These are phyloP conservation scores for Cordyceps javanica DNA, from an alignment of 2,329 filamentous ascomycete species.

Conservation along the genomic window DNA sequence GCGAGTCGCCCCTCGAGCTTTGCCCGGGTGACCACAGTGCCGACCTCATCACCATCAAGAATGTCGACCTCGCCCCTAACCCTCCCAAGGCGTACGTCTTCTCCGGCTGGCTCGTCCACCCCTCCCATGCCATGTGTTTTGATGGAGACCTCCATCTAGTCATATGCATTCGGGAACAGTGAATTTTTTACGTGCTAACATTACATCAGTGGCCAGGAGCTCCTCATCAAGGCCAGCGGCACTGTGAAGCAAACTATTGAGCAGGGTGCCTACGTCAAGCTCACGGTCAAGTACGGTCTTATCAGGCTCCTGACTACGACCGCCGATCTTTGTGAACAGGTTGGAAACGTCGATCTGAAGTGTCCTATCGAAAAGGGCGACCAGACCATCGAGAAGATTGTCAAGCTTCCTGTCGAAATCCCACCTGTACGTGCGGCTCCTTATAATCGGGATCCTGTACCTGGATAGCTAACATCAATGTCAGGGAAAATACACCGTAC, in stretches of 20 bases:
- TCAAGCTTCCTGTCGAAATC: constrained; percentile 79
- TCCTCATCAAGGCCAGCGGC: constrained; percentile 74
- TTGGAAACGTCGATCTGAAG: constrained; percentile 78
- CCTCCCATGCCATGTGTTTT: not conserved
- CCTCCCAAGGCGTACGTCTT: constrained; percentile 73
- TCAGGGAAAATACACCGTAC: constrained; percentile 83
- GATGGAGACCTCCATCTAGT: not conserved
- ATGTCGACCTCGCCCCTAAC: constrained; percentile 78
- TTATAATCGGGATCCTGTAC: not conserved
- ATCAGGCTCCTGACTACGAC: constrained; percentile 80
- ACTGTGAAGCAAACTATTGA: constrained; percentile 66
- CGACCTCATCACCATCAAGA: constrained; percentile 70
- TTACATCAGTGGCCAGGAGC: constrained; percentile 59
- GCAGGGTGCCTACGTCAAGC: constrained; percentile 71
- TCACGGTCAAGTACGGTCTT: constrained; percentile 89
- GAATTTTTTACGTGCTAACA: constrained; percentile 8
- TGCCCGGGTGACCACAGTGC: constrained; percentile 60
- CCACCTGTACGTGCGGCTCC: constrained; percentile 64
- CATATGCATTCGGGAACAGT: not conserved
- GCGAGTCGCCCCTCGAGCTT: constrained; percentile 78
- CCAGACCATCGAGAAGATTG: constrained; percentile 68
- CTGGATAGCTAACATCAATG: constrained; percentile 17
- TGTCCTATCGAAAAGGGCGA: constrained; percentile 83
- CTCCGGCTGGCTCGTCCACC: not conserved
- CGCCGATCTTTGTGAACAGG: constrained; percentile 82